Evolutionary conservation across 345 rosid genomes (phyloP), one percentile per base, ranked within the genome.

Genomic region (Noccaea bulbosa): DNA sequence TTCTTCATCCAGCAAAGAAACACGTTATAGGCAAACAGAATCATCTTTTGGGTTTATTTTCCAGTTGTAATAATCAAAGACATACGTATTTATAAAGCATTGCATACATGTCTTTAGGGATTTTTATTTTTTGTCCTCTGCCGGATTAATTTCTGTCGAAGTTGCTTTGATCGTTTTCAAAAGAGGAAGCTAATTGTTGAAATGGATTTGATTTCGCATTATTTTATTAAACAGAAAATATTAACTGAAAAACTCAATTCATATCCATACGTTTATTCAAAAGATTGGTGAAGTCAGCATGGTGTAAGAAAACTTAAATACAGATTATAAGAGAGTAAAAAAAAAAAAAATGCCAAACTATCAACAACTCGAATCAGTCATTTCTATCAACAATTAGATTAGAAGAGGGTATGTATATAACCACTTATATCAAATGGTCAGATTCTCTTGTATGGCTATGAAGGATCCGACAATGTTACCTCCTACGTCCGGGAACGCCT

Each of bases 381-480:
- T 24, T 24, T 24, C 27, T 24, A 24, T 24, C 27, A 24, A 24
- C 27, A 24, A 24, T 24, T 24, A 24, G 1, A 27, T 27, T 27
- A 27, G 30, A 27, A 3, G 30, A 27, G 30, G 30, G 2, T 27
- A 27, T 27, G 30, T 27, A 27, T 27, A 27, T 27, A 27, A 27
- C 4, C 30, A 27, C 3, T 27, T 27, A 3, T 27, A 27, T 84
- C 70, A 92, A 30, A 84, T 89, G 2, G 96, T 92, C 12, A 92
- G 83, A 69, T 89, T 89, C 70, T 92, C 94, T 73, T 85, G 91
- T 69, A 87, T 82, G 66, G 77, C 88, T 20, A 52, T 69, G 45
- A 84, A 89, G 1, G 94, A 85, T n/a, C 98, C 94, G 65, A 87
- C 47, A 20, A 92, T 84, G 69, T 76, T 85, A 32, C 98, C 98